Base-by-base conservation (phyloP, 1,284 basidiomycete genomes). In the Sporisorium scitamineum region DNA sequence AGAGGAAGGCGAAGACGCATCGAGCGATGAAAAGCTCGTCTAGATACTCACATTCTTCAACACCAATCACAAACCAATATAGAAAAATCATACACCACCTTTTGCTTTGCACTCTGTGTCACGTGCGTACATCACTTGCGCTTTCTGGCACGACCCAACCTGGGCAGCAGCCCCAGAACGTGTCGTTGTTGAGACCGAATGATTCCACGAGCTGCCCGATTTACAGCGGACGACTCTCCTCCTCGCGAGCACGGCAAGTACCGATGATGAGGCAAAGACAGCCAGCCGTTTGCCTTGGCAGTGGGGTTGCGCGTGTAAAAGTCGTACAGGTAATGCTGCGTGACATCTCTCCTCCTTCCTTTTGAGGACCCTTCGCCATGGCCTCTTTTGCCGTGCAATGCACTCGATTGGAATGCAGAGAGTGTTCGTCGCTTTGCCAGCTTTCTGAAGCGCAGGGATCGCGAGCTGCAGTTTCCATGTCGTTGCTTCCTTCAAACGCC, bases 221-320 rank as follows among this genome's bases (percentile, higher is more conserved):
- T 29, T 7, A 56, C 31, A 14, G 31, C 34, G 10, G 26, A n/a
- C 10, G 34, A 29, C 26, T 13, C 10, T 3, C 6, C 22, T 20
- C 18, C n/a, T 22, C n/a, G 31, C 11, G 22, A 16, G 13, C n/a
- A 16, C 6, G 42, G 44, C 13, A 20, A 18, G 42, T 42, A 34
- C 0, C 71, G 66, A 48, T 69, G 71, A 39, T 74, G 71, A 26
- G 27, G 47, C 32, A 70, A 26, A 6, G 67, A 68, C 26, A 75
- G 31, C 72, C 72, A 75, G 10, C 72, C 72, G 27, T 75, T 75
- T 3, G 67, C 54, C 20, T 70, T 37, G 5, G 63, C 67, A 7
- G 61, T 56, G 14, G 72, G 68, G 37, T 70, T 75, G 56, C 60
- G 56, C 0, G n/a, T 27, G 44, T 63, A 68, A 31, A 67, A 75